Percentiles rank a stretch among this genome's conserved stretches.
Conservation (phyloP, 441 rosid genomes). For the Capsella rubella region DNA sequence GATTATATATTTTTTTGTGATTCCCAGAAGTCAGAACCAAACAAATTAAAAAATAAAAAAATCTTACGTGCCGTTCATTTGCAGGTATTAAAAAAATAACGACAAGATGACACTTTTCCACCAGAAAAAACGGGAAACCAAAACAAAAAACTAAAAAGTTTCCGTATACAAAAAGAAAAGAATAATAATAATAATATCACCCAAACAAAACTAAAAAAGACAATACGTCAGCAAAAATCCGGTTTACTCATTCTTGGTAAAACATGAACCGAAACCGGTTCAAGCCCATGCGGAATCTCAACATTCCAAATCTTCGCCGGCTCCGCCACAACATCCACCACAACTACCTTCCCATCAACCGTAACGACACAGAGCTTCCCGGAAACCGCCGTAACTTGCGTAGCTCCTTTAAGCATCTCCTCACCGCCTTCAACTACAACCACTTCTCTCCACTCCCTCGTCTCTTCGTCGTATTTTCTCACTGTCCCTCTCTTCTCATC, state of each 20-base stretch:
- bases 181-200: not conserved
- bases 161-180: conserved; percentile 19
- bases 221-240: conserved; percentile 32
- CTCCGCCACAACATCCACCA: conserved; percentile 49
- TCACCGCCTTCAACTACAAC: conserved; percentile 42
- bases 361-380: conserved; percentile 58
- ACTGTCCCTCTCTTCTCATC: conserved; percentile 55
- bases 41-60: not conserved
- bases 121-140: not conserved
- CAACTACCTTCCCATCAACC: conserved; percentile 39
- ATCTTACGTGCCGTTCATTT: not conserved
- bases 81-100: conserved; percentile 28
- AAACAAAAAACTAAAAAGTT: not conserved
- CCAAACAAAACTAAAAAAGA: not conserved
- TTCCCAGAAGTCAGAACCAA: no score
- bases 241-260: conserved; percentile 57
- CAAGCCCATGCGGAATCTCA: conserved; percentile 52
- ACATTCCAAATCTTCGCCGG: conserved; percentile 57
- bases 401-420: conserved; percentile 49
- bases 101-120: conserved; percentile 40
- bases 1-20: no score
- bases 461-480: conserved; percentile 49
- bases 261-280: conserved; percentile 58
- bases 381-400: conserved; percentile 51
- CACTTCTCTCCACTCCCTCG: conserved; percentile 54